phyloP scores from a whole-genome alignment of 192 early-diverging fungal genomes.

The Entophlyctis luteolus region DNA sequence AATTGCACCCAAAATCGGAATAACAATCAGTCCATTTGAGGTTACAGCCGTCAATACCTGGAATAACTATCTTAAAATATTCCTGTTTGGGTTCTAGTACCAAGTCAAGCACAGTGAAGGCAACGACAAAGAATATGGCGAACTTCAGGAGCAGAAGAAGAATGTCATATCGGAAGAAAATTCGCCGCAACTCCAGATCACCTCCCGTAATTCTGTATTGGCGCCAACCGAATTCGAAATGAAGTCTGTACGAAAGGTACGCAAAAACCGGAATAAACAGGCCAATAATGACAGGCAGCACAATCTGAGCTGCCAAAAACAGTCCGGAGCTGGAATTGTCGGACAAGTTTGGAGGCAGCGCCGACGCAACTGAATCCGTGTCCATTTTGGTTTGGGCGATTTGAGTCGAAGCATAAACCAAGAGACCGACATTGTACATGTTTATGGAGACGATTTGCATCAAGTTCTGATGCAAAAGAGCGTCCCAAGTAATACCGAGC shows the following conservation, averaged over 20 bases:
- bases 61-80: too few relatives aligned
- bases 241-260: neutral
- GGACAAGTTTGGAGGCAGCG: neutral
- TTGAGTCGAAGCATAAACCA: constrained; percentile 4
- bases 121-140: neutral
- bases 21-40: neutral
- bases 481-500: constrained; percentile 9
- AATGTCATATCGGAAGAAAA: neutral
- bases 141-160: neutral
- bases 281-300: neutral
- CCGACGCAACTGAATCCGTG: neutral
- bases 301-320: neutral
- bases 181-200: neutral
- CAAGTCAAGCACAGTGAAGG: neutral
- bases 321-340: neutral
- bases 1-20: neutral
- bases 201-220: neutral
- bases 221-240: neutral
- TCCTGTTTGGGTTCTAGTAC: too few relatives aligned
- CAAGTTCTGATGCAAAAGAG: neutral
- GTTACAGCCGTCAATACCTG: neutral
- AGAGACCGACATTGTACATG: constrained; percentile 4
- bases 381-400: constrained; percentile 5
- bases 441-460: constrained; percentile 8
- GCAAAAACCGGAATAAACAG: constrained; percentile 8